Evolutionary conservation across 441 rosid genomes (phyloP).

Genomic region (Euphorbia celastroides): DNA sequence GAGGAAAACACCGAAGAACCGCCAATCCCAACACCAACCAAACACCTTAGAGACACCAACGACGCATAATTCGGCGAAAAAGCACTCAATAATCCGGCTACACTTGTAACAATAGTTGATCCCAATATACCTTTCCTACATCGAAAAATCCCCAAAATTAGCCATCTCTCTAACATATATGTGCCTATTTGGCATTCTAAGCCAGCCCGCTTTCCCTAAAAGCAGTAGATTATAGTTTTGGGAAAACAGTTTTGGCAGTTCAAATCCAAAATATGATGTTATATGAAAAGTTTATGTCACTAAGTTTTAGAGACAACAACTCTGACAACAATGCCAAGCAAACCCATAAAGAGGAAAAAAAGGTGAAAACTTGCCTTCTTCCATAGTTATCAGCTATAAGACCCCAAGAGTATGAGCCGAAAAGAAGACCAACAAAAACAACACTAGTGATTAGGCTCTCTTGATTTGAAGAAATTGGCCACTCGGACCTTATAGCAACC

Average conservation of each 20-base stretch:
- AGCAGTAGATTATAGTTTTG: too few relatives aligned
- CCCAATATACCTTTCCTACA: slow-evolving; percentile 45
- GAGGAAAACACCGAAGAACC: slow-evolving; percentile 48
- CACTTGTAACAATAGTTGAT: slow-evolving; percentile 34
- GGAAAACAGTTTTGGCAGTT: too few relatives aligned
- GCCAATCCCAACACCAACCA: slow-evolving; percentile 58
- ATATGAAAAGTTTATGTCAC: too few relatives aligned
- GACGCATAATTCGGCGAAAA: slow-evolving; percentile 43
- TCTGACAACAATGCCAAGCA: too few relatives aligned
- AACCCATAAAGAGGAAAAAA: too few relatives aligned
- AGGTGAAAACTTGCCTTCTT: slow-evolving; percentile 36
- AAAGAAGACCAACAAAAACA: slow-evolving; percentile 55
- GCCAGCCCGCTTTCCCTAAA: too few relatives aligned
- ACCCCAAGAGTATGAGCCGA: slow-evolving; percentile 69
- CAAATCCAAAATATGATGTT: too few relatives aligned
- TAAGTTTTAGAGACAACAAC: too few relatives aligned
- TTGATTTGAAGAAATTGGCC: slow-evolving; percentile 45
- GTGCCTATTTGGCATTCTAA: too few relatives aligned
- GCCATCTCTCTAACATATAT: background rate
- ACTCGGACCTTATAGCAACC: slow-evolving; percentile 38
- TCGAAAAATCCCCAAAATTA: background rate
- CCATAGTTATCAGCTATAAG: slow-evolving; percentile 47
- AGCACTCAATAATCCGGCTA: slow-evolving; percentile 46
- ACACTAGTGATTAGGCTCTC: slow-evolving; percentile 45
- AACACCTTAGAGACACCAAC: slow-evolving; percentile 32